Evolutionary conservation across 2,329 filamentous ascomycete genomes (phyloP).

Genomic region (Cordyceps pruinosa): DNA sequence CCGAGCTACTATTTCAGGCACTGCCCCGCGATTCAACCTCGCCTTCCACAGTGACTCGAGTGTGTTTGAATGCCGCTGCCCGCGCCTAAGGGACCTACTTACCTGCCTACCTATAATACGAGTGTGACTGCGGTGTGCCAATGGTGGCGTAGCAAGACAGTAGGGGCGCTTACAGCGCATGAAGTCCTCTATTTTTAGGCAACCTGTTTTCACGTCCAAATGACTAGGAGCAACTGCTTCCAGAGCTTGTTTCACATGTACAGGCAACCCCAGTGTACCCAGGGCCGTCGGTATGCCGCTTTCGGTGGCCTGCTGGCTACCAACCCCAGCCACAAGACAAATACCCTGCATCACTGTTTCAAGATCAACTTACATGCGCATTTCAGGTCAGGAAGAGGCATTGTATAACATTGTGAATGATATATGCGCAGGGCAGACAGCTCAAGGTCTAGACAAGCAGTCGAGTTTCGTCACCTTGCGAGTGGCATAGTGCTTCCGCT

Average conservation of each 20-base stretch:
- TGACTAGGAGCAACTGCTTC: background rate
- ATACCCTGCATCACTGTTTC: background rate
- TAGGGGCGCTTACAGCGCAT: background rate
- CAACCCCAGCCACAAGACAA: background rate
- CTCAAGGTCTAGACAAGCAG: background rate
- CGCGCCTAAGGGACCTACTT: no score
- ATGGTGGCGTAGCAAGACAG: background rate
- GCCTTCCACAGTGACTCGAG: background rate
- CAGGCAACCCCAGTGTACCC: background rate
- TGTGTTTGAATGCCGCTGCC: no score
- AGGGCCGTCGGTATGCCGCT: background rate
- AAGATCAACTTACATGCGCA: background rate
- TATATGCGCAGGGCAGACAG: background rate
- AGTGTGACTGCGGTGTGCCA: background rate
- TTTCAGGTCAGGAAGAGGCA: background rate
- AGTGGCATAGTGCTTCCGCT: no score
- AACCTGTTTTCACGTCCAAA: background rate
- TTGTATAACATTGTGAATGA: background rate
- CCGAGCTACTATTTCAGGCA: conserved; percentile 6
- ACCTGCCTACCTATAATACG: conserved; percentile 4
- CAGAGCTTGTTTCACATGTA: background rate
- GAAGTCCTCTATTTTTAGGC: conserved; percentile 4
- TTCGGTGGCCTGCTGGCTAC: background rate
- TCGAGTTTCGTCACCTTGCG: background rate
- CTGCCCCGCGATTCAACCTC: conserved; percentile 4